Base-by-base conservation (phyloP, 352 stramenopile species). In the Globisporangium lucens region DNA sequence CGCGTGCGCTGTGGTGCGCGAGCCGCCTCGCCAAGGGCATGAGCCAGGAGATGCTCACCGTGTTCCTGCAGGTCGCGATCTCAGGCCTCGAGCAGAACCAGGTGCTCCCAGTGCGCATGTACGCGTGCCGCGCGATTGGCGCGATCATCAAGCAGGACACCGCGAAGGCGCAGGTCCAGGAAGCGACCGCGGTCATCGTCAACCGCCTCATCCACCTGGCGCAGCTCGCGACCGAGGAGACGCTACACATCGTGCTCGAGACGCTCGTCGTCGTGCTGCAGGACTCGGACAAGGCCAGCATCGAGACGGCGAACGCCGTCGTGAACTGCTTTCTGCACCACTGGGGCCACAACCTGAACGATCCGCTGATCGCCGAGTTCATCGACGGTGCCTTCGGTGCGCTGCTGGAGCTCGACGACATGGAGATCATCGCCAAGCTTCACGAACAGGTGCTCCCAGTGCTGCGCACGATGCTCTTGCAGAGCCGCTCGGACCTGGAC, bases 1-100 rank as follows among this genome's bases (percentile, higher is more conserved):
- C 85, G 3, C 83, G 87, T 63, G 87, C 87, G 27, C 61, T 95
- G 43, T 95, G 87, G 87, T 95, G 87, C 63, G 85, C 87, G 4
- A 93, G 85, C 66, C 85, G 83, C 22, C 68, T 94, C 41, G 80
- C 80, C 0, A 82, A 80, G 59, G 83, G 73, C 7, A 94, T 94
- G 87, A 86, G 64, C 53, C 72, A 78, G 27, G 85, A 89, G 22
- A 90, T 92, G 83, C 77, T 94, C 2, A 70, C 83, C 30, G 73
- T 75, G 36, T 93, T 93, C 68, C 62, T 94, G 43, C 76, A 91
- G 38, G 78, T 92, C 5, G 79, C 85, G 2, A 87, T 94, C 52
- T 92, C 83, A 8, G 84, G 87, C 1, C 71, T 94, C 10, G 87
- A 93, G 66, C 79, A 83, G 36, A 68, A 57, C 30, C 87, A 94